Percentiles rank a stretch among this genome's conserved stretches.
These are phyloP conservation scores for Myriangium duriaei DNA, from an alignment of 2,329 filamentous ascomycete genomes.

Conservation along the genomic window DNA sequence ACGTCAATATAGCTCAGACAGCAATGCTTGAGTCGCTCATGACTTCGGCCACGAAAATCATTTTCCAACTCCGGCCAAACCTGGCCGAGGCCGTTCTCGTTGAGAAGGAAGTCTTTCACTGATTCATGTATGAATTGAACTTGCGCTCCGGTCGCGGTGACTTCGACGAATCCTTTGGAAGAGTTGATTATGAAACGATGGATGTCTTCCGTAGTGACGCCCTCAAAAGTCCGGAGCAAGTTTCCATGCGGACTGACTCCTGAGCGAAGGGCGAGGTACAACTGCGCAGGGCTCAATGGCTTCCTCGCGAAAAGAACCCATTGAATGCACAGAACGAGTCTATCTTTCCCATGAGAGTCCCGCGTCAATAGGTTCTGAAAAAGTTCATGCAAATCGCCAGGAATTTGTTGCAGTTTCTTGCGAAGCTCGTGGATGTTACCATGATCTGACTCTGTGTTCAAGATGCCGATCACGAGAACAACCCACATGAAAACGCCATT, in stretches of 20 bases:
- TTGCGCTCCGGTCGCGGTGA: not conserved
- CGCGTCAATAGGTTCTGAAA: conserved; percentile 38
- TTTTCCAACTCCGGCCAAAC: conserved; percentile 23
- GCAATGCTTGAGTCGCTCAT: conserved; percentile 7
- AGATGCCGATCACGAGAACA: conserved; percentile 32
- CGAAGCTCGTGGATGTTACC: conserved; percentile 21
- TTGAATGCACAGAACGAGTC: conserved; percentile 35
- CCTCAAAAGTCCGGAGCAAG: not conserved
- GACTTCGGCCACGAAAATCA: not conserved
- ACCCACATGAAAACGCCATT: conserved; percentile 37
- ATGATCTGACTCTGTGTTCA: conserved; percentile 30
- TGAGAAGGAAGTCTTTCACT: conserved; percentile 2
- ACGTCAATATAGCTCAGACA: not conserved
- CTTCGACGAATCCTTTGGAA: conserved; percentile 1
- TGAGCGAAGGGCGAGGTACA: conserved; percentile 33
- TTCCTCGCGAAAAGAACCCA: conserved; percentile 41
- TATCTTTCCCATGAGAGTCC: not conserved
- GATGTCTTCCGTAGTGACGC: not conserved
- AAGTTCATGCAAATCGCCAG: conserved; percentile 31
- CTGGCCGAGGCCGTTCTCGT: conserved; percentile 15
- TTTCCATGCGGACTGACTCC: conserved; percentile 16
- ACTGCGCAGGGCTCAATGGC: conserved; percentile 32
- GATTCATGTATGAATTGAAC: conserved; percentile 5
- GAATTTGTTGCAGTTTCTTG: conserved; percentile 28
- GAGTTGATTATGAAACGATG: conserved; percentile 1